phyloP scores from a whole-genome alignment of 2,329 filamentous ascomycete genomes.

The Aschersonia sp. region DNA sequence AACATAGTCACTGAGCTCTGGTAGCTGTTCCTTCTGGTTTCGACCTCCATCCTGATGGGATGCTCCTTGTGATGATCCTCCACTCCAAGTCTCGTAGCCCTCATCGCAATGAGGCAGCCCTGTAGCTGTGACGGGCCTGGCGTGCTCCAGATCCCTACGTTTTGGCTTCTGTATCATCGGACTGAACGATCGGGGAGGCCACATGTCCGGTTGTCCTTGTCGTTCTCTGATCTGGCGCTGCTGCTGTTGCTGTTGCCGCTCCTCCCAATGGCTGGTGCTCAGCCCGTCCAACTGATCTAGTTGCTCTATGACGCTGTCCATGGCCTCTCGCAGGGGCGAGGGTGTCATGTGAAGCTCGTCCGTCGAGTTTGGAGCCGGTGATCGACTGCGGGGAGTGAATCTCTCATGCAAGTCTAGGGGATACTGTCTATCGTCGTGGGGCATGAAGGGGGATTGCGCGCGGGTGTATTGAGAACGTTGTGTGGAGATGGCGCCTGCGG shows the following conservation, averaged over 20 bases:
- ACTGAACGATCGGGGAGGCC: slow-evolving; percentile 82
- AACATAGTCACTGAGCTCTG: slow-evolving; percentile 73
- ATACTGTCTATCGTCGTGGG: slow-evolving; percentile 22
- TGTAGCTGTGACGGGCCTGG: slow-evolving; percentile 54
- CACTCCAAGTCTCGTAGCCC: slow-evolving; percentile 44
- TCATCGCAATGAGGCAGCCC: slow-evolving; percentile 51
- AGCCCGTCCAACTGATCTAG: slow-evolving; percentile 58
- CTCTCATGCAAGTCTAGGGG: slow-evolving; percentile 12
- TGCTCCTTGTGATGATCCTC: slow-evolving; percentile 34
- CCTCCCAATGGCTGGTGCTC: slow-evolving; percentile 38
- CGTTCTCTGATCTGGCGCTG: slow-evolving; percentile 31
- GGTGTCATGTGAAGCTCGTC: slow-evolving; percentile 59
- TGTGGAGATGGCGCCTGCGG: slow-evolving; percentile 18
- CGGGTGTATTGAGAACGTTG: slow-evolving; percentile 11
- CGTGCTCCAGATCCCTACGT: slow-evolving; percentile 11
- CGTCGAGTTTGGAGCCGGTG: slow-evolving; percentile 55
- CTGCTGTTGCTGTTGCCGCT: neutral
- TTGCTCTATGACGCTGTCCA: slow-evolving; percentile 97
- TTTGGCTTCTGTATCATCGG: slow-evolving; percentile 23
- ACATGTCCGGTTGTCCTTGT: slow-evolving; percentile 47
- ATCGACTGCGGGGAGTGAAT: slow-evolving; percentile 41
- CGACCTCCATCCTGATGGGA: slow-evolving; percentile 24
- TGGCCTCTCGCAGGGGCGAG: slow-evolving; percentile 81
- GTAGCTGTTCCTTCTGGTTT: slow-evolving; percentile 40
- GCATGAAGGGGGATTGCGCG: slow-evolving; percentile 23